Base-by-base conservation (phyloP, 1,284 basidiomycete genomes). In the Cutaneotrichosporon cavernicola region DNA sequence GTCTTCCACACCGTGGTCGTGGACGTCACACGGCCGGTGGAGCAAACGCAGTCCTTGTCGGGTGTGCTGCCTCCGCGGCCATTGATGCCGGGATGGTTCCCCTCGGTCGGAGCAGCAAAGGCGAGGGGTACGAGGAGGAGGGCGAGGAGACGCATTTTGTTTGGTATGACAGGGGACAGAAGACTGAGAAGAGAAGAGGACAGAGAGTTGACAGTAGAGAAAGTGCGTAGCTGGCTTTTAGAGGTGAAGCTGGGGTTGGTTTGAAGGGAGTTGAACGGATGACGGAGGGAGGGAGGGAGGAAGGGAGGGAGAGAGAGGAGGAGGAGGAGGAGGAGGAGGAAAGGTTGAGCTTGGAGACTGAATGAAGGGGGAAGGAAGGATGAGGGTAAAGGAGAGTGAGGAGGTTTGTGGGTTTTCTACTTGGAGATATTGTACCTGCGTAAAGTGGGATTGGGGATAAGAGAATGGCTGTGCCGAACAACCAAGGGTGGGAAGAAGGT, bases 41-140 rank as follows among this genome's bases (percentile, higher is more conserved):
- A n/a, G 43, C 43, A 46, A 18, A 2, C 21, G 47, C n/a, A 8
- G 22, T n/a, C 22, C 11, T 16, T 22, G 22, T 21, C 22, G 26
- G 26, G 26, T 26, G 26, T 26, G 49, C 49, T 22, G 26, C 22
- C 22, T 6, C 22, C 49, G 22, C 49, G 22, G 26, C 10, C 6
- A 13, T 50, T 1, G 49, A 14, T 22, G 49, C 49, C 49, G 26
- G 22, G 9, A 9, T 9, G 22, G 22, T 9, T 50, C 9, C 10
- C 49, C 22, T 22, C 13, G 11, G 49, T 21, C 22, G 49, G 8
- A 6, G 26, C 7, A 21, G 47, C 47, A 5, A 49, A 49, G 22
- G 26, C 49, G 49, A 50, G 49, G 49, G 49, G 49, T 7, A 50
- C 22, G 49, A 30, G 21, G 49, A 50, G 49, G 49, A 50, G 49